Conservation (phyloP, 176 grass and related monocot species). For the Hyparrhenia diplandra region DNA sequence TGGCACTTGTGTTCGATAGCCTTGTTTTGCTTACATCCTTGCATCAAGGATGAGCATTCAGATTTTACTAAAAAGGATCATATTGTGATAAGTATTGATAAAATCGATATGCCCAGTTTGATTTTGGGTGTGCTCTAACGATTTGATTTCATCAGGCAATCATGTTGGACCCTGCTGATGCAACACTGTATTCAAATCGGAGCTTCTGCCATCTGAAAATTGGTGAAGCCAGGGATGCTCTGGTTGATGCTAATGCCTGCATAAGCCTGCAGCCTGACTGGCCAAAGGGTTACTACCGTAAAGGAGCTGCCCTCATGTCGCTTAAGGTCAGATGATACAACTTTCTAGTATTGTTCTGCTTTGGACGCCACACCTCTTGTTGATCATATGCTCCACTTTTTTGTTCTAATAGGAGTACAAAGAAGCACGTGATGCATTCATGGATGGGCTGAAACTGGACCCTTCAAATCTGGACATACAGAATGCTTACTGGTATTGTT, state of each 20-base stretch:
- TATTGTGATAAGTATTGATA: not conserved
- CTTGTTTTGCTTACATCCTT: not conserved
- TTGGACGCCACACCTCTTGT: not conserved
- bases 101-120: not conserved
- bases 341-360: not conserved
- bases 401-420: constrained; percentile 22
- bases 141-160: constrained; percentile 34
- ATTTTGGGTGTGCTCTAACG: not conserved
- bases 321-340: constrained; percentile 29
- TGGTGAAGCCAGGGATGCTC: constrained; percentile 2
- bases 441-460: constrained; percentile 35
- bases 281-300: constrained; percentile 41
- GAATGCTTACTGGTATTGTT: constrained; percentile 20
- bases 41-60: not conserved
- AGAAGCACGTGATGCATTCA: constrained; percentile 27
- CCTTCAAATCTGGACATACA: constrained; percentile 19
- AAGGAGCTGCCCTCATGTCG: constrained; percentile 39
- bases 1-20: not conserved
- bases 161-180: constrained; percentile 18
- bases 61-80: not conserved
- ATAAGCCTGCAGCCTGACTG: constrained; percentile 27
- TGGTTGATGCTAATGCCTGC: constrained; percentile 27
- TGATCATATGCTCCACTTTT: not conserved
- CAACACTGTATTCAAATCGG: constrained; percentile 22
- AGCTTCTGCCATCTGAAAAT: constrained; percentile 27